Percentiles rank a stretch among this genome's conserved stretches.
Evolutionary conservation across 345 rosid species (phyloP).

Genomic region (Eutrema japonicum): DNA sequence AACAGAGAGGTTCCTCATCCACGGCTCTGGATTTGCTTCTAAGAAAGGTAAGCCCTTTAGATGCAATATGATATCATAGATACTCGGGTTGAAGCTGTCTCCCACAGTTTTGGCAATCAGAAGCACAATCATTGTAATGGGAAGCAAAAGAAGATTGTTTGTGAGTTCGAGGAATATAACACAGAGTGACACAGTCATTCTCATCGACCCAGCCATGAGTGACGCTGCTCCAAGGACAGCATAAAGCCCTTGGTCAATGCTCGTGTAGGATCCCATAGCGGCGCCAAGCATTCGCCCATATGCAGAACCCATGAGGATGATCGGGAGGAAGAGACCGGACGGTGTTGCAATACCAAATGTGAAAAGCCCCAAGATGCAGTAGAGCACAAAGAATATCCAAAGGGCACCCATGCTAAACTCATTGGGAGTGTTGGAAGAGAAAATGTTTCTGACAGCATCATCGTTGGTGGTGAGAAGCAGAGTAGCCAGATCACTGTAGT

Average conservation of each 20-base stretch:
- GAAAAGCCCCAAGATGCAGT: constrained; percentile 73
- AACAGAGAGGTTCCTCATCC: constrained; percentile 91
- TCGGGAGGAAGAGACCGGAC: constrained; percentile 91
- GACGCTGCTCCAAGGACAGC: constrained; percentile 99
- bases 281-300: constrained; percentile 85
- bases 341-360: constrained; percentile 97
- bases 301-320: constrained; percentile 88
- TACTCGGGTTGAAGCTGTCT: constrained; percentile 81
- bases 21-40: constrained; percentile 94
- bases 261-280: constrained; percentile 73
- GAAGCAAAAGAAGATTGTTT: constrained; percentile 85
- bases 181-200: constrained; percentile 97
- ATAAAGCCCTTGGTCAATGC: constrained; percentile 82
- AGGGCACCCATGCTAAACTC: constrained; percentile 66
- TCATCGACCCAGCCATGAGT: constrained; percentile 97
- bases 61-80: constrained; percentile 79
- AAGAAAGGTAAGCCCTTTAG: constrained; percentile 90
- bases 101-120: constrained; percentile 88
- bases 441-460: constrained; percentile 88
- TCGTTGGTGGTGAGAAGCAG: constrained; percentile 89
- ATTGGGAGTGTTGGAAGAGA: constrained; percentile 67
- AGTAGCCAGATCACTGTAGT: constrained; percentile 90
- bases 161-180: constrained; percentile 95
- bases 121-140: constrained; percentile 87
- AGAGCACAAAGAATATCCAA: constrained; percentile 70